Conservation (phyloP, 1,139 yeast species). For the Magnusiomyces paraingens region DNA sequence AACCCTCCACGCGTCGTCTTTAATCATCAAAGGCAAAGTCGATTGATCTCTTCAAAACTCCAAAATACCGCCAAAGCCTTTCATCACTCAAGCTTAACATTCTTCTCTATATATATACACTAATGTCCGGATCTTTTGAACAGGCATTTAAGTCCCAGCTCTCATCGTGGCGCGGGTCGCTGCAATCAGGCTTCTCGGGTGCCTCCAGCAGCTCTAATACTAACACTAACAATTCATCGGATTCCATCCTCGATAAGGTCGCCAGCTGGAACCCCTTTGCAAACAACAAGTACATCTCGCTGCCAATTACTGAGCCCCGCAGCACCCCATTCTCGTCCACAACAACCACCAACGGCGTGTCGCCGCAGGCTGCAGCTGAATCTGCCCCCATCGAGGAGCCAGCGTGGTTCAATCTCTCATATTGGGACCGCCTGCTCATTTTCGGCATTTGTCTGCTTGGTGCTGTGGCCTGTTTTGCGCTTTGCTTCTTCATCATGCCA, state of each 20-base stretch:
- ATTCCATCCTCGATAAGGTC: conserved; percentile 37
- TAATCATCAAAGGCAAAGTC: too few relatives aligned
- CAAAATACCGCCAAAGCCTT: too few relatives aligned
- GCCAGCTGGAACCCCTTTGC: conserved; percentile 36
- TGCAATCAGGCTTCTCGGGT: conserved; percentile 15
- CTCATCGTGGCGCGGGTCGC: conserved; percentile 31
- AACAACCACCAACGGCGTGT: conserved; percentile 1
- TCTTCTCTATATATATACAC: too few relatives aligned
- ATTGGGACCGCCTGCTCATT: conserved; percentile 75
- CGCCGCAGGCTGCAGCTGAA: conserved; percentile 7
- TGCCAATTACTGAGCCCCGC: conserved; percentile 50
- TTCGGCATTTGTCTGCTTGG: conserved; percentile 74
- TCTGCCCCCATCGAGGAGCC: conserved; percentile 43
- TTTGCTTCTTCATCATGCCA: conserved; percentile 81
- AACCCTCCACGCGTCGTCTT: too few relatives aligned
- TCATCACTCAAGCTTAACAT: too few relatives aligned
- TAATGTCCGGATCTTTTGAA: conserved; percentile 21
- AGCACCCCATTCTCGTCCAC: conserved; percentile 31
- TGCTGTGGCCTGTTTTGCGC: conserved; percentile 67
- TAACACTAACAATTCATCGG: conserved; percentile 24
- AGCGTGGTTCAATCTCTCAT: conserved; percentile 52
- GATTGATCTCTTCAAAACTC: too few relatives aligned
- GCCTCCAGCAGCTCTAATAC: conserved; percentile 7
- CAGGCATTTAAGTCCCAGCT: conserved; percentile 36
- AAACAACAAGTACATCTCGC: conserved; percentile 43